Percentiles rank a stretch among this genome's conserved stretches.
These are phyloP conservation scores for Penicillium sp. DNA, from an alignment of 2,329 filamentous ascomycete genomes.

Conservation along the genomic window DNA sequence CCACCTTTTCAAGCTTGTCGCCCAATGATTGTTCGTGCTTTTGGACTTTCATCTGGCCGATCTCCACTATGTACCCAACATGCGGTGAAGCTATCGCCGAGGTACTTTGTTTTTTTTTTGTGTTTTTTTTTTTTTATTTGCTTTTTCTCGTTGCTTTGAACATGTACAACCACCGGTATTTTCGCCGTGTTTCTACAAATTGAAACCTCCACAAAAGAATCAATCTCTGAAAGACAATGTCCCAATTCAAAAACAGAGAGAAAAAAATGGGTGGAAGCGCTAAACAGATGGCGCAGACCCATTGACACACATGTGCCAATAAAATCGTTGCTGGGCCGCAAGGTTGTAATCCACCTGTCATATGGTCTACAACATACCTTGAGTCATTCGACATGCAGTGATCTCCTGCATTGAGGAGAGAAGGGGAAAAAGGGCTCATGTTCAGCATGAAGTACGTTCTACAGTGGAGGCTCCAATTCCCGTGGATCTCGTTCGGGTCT, in stretches of 20 bases:
- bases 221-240: background rate
- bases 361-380: constrained; percentile 6
- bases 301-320: constrained; percentile 17
- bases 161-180: background rate
- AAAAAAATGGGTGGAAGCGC: background rate
- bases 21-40: constrained; percentile 16
- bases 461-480: background rate
- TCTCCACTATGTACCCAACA: constrained; percentile 19
- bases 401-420: background rate
- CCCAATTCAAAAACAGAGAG: background rate
- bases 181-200: background rate
- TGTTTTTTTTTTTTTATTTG: background rate
- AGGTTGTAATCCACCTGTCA: constrained; percentile 22
- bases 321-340: background rate
- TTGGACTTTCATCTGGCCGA: constrained; percentile 12
- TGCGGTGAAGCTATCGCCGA: constrained; percentile 25
- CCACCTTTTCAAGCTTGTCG: background rate
- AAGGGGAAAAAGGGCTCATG: background rate
- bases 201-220: background rate
- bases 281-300: constrained; percentile 3
- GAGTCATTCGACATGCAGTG: constrained; percentile 3
- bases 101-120: constrained; percentile 8
- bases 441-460: background rate
- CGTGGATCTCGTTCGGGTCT: background rate
- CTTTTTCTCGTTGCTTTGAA: background rate